Base-by-base conservation (phyloP, 2,329 filamentous ascomycete genomes). In the Ascochyta fabae region DNA sequence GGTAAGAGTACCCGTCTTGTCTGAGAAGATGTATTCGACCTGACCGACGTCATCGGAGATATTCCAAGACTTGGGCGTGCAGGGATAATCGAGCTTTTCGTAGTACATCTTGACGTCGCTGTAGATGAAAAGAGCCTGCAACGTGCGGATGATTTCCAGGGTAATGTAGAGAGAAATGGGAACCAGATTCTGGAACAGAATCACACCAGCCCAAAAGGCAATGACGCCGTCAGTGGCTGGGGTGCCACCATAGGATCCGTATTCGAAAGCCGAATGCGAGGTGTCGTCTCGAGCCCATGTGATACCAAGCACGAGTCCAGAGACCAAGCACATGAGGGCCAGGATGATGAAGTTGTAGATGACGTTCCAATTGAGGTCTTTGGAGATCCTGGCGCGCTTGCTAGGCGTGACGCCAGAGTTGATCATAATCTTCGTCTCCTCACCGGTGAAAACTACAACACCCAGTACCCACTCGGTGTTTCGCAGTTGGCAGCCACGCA, bases 391-490 rank as follows among this genome's bases (percentile, higher is more conserved):
- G 34, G 95, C 87, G 60, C 94, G 90, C 80, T 99, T 99, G 74
- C 87, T 96, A 12, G 96, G 95, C 1, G 95, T 99, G 59, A 94
- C 89, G 57, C 95, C 95, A 26, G 95, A 91, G 73, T 99, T 99
- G 80, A 97, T 90, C 95, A 99, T 99, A 74, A 97, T 98, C 79
- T 98, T 99, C 31, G 94, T 96, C 74, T 99, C 94, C 70, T 93
- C 88, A 31, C 95, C 95, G 13, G 95, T 98, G 77, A 96, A 99
- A 16, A 96, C 82, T 45, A 98, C 94, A 3, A 99, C 85, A 48
- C 93, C 95, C 6, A 99, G 84, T 49, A 92, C 84, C 95, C 95
- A 99, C 71, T 98, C 93, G 0, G 95, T 99, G 75, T 98, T 99
- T 62, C 93, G 87, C 44, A 99, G 78, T 66, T 92, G 96, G 78